A percentile compares a stretch with the other conserved stretches of the same genome.
phyloP scores from a whole-genome alignment of 345 rosid genomes.

The Eucalyptus regnans region DNA sequence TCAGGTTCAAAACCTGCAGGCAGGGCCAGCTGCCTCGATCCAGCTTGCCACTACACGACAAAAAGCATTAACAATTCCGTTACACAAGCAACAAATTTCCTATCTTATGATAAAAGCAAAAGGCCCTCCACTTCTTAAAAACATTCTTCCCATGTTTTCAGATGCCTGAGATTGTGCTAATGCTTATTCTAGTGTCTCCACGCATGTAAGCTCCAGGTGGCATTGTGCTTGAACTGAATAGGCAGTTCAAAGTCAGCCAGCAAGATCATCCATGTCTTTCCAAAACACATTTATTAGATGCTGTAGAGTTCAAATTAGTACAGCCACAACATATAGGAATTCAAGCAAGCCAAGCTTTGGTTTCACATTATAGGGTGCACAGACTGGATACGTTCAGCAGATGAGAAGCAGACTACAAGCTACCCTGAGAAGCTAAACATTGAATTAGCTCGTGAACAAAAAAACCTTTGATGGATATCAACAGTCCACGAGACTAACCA shows the following conservation, averaged over 20 bases:
- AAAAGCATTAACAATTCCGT: neutral
- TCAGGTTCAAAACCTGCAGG: slow-evolving; percentile 78
- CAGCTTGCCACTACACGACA: slow-evolving; percentile 88
- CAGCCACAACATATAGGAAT: neutral
- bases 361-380: neutral
- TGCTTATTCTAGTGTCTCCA: neutral
- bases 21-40: slow-evolving; percentile 54
- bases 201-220: neutral
- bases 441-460: neutral
- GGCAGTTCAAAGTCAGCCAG: neutral
- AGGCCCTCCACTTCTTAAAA: neutral
- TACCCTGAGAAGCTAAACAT: neutral
- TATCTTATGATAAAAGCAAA: neutral
- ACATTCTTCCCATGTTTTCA: neutral
- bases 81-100: neutral
- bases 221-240: neutral
- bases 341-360: neutral
- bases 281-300: neutral
- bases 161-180: neutral
- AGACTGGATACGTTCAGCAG: neutral
- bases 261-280: neutral
- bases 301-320: neutral
- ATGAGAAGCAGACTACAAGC: neutral
- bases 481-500: neutral
- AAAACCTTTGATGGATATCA: neutral